Percentiles rank a stretch among this genome's conserved stretches.
These are phyloP conservation scores for Alternaria panax DNA, from an alignment of 2,329 filamentous ascomycete species.

Conservation along the genomic window DNA sequence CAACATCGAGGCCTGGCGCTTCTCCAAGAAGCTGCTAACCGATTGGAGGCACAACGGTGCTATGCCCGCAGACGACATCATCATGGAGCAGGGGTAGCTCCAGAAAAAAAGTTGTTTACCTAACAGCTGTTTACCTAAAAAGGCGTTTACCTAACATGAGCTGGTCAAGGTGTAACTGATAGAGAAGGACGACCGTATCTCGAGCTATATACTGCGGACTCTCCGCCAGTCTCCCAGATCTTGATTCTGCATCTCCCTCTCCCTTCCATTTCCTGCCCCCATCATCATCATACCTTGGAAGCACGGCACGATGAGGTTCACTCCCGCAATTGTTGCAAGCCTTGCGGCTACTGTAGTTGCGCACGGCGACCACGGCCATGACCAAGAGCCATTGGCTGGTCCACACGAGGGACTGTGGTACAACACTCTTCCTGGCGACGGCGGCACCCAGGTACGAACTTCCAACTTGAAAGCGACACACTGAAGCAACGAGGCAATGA, in stretches of 20 bases:
- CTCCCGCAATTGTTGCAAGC: slow-evolving; percentile 29
- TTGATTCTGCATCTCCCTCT: slow-evolving; percentile 1
- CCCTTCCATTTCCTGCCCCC: not conserved
- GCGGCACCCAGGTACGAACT: slow-evolving; percentile 75
- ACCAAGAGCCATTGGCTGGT: slow-evolving; percentile 69
- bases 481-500: not conserved
- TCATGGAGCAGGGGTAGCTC: slow-evolving; percentile 37
- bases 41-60: slow-evolving; percentile 26
- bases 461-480: not conserved
- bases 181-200: slow-evolving; percentile 25
- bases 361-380: slow-evolving; percentile 64
- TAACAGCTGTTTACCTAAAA: slow-evolving; percentile 47
- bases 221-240: slow-evolving; percentile 14
- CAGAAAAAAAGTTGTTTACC: slow-evolving; percentile 39
- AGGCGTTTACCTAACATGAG: slow-evolving; percentile 47
- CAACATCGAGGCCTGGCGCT: slow-evolving; percentile 16
- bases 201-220: slow-evolving; percentile 30
- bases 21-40: slow-evolving; percentile 24
- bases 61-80: slow-evolving; percentile 33
- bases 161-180: slow-evolving; percentile 39
- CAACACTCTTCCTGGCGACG: slow-evolving; percentile 81
- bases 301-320: slow-evolving; percentile 38
- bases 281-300: not conserved
- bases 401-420: slow-evolving; percentile 83
- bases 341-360: slow-evolving; percentile 63